phyloP scores from a whole-genome alignment of 2,329 filamentous ascomycete species.

The Aureobasidium sp. region DNA sequence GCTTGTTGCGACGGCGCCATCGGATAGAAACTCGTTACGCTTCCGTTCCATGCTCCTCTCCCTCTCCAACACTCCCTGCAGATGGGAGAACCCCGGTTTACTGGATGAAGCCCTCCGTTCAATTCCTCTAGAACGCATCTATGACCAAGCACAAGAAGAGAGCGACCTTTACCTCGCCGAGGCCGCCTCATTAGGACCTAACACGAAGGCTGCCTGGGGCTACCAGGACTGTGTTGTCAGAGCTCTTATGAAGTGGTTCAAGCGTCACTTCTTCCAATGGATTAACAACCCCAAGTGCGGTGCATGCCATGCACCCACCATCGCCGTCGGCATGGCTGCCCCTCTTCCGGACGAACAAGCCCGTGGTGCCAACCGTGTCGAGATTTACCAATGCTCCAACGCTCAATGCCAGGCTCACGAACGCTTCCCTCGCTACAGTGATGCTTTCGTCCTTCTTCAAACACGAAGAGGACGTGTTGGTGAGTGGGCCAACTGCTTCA shows the following conservation, averaged over 20 bases:
- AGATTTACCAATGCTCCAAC: constrained; percentile 81
- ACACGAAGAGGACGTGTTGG: constrained; percentile 78
- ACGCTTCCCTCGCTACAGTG: constrained; percentile 87
- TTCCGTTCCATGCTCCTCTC: constrained; percentile 68
- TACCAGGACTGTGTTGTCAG: constrained; percentile 96
- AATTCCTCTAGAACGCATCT: constrained; percentile 84
- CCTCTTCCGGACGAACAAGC: constrained; percentile 85
- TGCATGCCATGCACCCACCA: constrained; percentile 71
- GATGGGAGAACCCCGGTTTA: constrained; percentile 93
- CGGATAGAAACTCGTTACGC: constrained; percentile 38
- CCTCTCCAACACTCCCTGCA: constrained; percentile 77
- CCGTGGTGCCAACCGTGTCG: constrained; percentile 76
- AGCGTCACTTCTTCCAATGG: constrained; percentile 88
- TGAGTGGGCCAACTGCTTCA: constrained; percentile 98
- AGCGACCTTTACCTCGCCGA: constrained; percentile 78
- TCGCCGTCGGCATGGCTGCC: constrained; percentile 72
- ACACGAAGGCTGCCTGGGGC: constrained; percentile 78
- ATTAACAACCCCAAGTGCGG: constrained; percentile 90
- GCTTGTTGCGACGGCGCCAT: constrained; percentile 64
- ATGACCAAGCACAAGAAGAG: constrained; percentile 90
- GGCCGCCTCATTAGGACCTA: constrained; percentile 76
- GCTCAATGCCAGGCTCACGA: constrained; percentile 68
- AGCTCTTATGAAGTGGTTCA: constrained; percentile 91
- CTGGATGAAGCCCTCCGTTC: constrained; percentile 83
- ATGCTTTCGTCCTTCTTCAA: constrained; percentile 87